A percentile compares a stretch with the other conserved stretches of the same genome.
phyloP scores from a whole-genome alignment of 2,329 filamentous ascomycete species.

The Pseudogymnoascus sp. region DNA sequence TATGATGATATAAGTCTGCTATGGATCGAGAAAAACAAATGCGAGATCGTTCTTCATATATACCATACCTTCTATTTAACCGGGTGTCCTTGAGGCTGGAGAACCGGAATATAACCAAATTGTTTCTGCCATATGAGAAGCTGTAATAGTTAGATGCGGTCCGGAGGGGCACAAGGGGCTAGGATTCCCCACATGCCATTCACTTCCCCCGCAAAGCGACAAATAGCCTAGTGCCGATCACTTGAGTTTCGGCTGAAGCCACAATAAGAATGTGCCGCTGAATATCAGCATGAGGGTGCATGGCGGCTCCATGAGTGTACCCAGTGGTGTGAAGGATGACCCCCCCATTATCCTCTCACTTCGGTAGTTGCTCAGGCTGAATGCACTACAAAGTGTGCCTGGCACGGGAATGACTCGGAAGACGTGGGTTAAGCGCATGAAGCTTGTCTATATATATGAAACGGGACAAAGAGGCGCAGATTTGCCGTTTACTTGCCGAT shows the following conservation, averaged over 20 bases:
- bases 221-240: slow-evolving; percentile 1
- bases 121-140: slow-evolving; percentile 4
- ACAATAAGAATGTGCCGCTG: not conserved
- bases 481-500: not conserved
- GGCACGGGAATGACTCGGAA: not conserved
- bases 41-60: not conserved
- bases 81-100: not conserved
- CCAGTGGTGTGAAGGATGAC: too few relatives aligned
- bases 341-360: not conserved
- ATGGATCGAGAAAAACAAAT: not conserved
- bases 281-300: not conserved
- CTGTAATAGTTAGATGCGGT: not conserved
- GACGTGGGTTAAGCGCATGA: not conserved
- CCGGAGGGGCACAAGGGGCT: not conserved
- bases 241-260: not conserved
- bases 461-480: not conserved
- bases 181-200: not conserved
- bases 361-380: not conserved
- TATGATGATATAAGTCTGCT: not conserved
- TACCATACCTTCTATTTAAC: not conserved
- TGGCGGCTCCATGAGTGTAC: not conserved
- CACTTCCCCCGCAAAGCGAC: not conserved
- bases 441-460: slow-evolving; percentile 1
- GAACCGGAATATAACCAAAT: not conserved
- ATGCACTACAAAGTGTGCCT: not conserved